Conservation (phyloP, 2,329 filamentous ascomycete genomes). For the Fusarium sulawesiense region DNA sequence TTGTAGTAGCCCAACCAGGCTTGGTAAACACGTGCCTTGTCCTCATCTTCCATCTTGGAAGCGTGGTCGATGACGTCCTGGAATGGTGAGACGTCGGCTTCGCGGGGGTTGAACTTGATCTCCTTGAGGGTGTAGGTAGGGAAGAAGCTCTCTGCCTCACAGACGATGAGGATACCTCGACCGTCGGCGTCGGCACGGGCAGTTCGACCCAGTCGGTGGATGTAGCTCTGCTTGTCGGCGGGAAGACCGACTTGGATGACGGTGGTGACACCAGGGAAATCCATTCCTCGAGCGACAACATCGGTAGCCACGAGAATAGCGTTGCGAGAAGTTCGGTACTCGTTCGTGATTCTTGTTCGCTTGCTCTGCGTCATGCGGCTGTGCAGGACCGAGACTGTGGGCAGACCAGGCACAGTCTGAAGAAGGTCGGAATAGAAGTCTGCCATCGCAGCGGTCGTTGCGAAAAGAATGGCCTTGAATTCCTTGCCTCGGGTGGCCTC, state of each 20-base stretch:
- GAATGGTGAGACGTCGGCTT: conserved; percentile 58
- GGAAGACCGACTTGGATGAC: conserved; percentile 73
- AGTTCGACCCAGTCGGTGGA: conserved; percentile 75
- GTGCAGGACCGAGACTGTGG: conserved; percentile 60
- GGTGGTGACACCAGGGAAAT: conserved; percentile 76
- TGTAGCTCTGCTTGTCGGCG: conserved; percentile 70
- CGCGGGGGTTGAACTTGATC: conserved; percentile 63
- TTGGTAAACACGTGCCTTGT: conserved; percentile 64
- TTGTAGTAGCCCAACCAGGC: conserved; percentile 70
- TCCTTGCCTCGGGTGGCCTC: conserved; percentile 57
- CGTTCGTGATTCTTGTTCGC: conserved; percentile 69
- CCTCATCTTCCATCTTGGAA: conserved; percentile 56
- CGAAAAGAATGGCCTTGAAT: conserved; percentile 90
- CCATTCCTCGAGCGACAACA: conserved; percentile 78
- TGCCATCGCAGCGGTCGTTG: conserved; percentile 68
- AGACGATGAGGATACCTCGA: conserved; percentile 70
- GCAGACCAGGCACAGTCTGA: conserved; percentile 53
- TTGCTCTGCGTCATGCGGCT: conserved; percentile 63
- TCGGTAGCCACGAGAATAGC: conserved; percentile 75
- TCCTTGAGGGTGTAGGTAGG: conserved; percentile 62
- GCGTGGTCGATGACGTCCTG: conserved; percentile 54
- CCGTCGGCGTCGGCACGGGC: conserved; percentile 73
- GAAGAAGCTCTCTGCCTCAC: conserved; percentile 63
- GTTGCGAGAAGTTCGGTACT: conserved; percentile 64
- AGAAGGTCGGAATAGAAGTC: conserved; percentile 63